A percentile compares a stretch with the other conserved stretches of the same genome.
Conservation (phyloP, 129 eudicot genomes). For the Chrysanthemum seticuspe region DNA sequence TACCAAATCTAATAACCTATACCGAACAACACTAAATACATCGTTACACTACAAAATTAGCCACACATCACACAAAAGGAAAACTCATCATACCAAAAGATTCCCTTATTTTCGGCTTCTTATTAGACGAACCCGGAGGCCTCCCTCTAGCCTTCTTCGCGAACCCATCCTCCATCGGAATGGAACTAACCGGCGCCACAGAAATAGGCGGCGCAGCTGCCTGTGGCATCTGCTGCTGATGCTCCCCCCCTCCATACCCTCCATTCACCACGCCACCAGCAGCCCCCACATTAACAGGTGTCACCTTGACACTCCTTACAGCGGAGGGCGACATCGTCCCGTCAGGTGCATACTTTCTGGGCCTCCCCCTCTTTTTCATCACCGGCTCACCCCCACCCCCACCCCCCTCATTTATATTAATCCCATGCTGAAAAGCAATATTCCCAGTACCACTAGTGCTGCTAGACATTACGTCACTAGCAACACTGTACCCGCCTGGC, state of each 20-base stretch:
- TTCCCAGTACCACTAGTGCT: slow-evolving; percentile 22
- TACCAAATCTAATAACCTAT: too few species aligned
- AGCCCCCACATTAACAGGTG: slow-evolving; percentile 18
- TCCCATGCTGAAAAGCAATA: slow-evolving; percentile 34
- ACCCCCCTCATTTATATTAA: slow-evolving; percentile 40
- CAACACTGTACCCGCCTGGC: slow-evolving; percentile 36
- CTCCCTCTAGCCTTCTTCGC: slow-evolving; percentile 68
- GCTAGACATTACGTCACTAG: slow-evolving; percentile 31
- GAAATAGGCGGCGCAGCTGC: slow-evolving; percentile 32
- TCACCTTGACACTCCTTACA: slow-evolving; percentile 20
- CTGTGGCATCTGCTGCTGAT: slow-evolving; percentile 26
- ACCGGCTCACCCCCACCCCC: slow-evolving; percentile 34
- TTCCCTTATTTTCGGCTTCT: slow-evolving; percentile 42
- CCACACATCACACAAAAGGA: too few species aligned
- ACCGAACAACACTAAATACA: too few species aligned
- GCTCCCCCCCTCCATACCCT: slow-evolving; percentile 15
- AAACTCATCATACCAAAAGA: slow-evolving; percentile 47
- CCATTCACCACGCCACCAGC: slow-evolving; percentile 29
- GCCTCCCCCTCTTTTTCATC: slow-evolving; percentile 76
- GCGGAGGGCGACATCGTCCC: slow-evolving; percentile 49
- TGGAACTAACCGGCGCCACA: slow-evolving; percentile 35
- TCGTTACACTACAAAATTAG: too few species aligned
- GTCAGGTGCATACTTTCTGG: slow-evolving; percentile 76
- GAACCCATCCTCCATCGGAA: slow-evolving; percentile 39
- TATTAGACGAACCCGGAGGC: slow-evolving; percentile 77